phyloP scores from a whole-genome alignment of 441 rosid genomes.

The Adansonia gregorii region DNA sequence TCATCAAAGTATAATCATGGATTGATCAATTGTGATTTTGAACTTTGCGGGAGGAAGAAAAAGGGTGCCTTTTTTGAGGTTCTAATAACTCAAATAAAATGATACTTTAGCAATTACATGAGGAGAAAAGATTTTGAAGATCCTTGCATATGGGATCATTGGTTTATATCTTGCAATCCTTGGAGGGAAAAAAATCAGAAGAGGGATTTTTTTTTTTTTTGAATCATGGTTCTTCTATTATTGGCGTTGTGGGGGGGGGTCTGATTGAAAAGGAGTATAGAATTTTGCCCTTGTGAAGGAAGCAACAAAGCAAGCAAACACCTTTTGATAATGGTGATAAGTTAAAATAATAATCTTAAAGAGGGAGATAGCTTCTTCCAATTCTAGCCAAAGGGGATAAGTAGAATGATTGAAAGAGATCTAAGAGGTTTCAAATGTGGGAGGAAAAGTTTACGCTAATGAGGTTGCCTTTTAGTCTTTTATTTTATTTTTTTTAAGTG shows the following conservation, averaged over 20 bases:
- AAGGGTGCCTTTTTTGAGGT: constrained; percentile 26
- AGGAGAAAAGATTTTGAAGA: constrained; percentile 23
- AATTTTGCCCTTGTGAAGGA: constrained; percentile 43
- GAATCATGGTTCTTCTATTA: constrained; percentile 50
- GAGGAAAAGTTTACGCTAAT: constrained; percentile 24
- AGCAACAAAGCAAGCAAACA: constrained; percentile 47
- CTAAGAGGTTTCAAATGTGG: constrained; percentile 15
- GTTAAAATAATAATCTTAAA: constrained; percentile 20
- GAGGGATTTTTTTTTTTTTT: background rate
- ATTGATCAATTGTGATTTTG: constrained; percentile 38
- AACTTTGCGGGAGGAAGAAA: constrained; percentile 23
- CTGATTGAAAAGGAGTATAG: constrained; percentile 29
- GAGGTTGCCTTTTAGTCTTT: constrained; percentile 33
- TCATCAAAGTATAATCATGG: constrained; percentile 29
- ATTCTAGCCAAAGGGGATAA: constrained; percentile 32
- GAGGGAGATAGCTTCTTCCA: constrained; percentile 13
- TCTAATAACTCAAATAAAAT: constrained; percentile 31
- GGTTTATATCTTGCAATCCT: constrained; percentile 34
- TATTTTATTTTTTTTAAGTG: constrained; percentile 30
- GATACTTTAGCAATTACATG: constrained; percentile 22
- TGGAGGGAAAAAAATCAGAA: constrained; percentile 2
- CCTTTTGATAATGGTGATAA: constrained; percentile 37
- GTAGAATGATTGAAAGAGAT: constrained; percentile 30
- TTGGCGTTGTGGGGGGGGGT: constrained; percentile 36
- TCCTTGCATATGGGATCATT: constrained; percentile 36